Base-by-base conservation (phyloP, 2,329 filamentous ascomycete species). In the Fusarium luffae region DNA sequence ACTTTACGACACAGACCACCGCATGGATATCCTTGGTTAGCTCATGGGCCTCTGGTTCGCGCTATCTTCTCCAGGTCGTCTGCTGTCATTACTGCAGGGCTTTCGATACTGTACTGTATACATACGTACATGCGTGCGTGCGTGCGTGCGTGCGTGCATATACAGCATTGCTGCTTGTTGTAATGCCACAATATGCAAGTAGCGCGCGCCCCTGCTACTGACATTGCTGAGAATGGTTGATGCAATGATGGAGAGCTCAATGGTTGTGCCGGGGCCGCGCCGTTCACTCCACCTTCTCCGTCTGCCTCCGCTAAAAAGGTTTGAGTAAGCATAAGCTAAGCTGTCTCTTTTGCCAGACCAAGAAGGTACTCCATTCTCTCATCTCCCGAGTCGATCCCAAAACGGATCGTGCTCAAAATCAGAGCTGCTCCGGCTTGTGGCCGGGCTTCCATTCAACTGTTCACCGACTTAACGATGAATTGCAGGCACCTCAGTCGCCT, bases 241-340 rank as follows among this genome's bases (percentile, higher is more conserved):
- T 69, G 60, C 54, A 25, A 68, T 70, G 34, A 66, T 69, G 54
- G 40, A 68, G 63, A 70, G 60, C 55, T 27, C 51, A 63, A 66
- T 69, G 48, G 42, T 70, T 65, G 66, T 66, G 65, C 72, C 58
- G 70, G 68, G 68, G 51, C 63, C 65, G 63, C 62, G 52, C 65
- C 63, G 57, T 66, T 51, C 56, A 66, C 73, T 66, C 73, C 71
- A 75, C 73, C 63, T 66, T 59, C 57, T 66, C 71, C 70, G 59
- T 69, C 66, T 69, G 63, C 66, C 69, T 69, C 70, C 59, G 50
- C 67, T 69, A 68, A 71, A 63, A 66, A 65, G 59, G 65, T 68
- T 70, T 63, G 66, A 71, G 72, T 74, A 74, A 74, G 70, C 72
- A 74, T 74, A 71, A 75, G 71, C 73, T 72, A 73, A 74, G 65